These are phyloP conservation scores for Abrus pulchellus DNA, from an alignment of 306 rosid genomes.

Conservation along the genomic window DNA sequence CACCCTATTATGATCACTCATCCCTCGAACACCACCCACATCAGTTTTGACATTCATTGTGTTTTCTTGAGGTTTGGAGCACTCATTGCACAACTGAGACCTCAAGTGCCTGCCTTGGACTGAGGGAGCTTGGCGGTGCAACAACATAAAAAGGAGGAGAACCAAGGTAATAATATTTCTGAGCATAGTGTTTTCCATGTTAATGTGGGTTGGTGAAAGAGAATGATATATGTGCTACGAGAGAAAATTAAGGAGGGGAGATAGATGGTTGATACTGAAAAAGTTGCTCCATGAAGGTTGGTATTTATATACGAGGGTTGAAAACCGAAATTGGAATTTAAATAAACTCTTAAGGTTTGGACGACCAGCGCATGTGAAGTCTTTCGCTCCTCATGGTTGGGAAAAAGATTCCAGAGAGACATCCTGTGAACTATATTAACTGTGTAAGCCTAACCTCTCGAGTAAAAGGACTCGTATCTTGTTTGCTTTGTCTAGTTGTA, in stretches of 20 bases:
- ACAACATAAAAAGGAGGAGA: slow-evolving; percentile 51
- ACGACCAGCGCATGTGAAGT: slow-evolving; percentile 49
- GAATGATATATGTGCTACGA: background rate
- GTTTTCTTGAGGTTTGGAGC: slow-evolving; percentile 26
- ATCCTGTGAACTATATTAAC: slow-evolving; percentile 47
- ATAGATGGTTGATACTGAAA: slow-evolving; percentile 13
- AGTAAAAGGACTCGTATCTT: slow-evolving; percentile 39
- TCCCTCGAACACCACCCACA: background rate
- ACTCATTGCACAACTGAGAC: slow-evolving; percentile 5
- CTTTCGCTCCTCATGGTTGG: slow-evolving; percentile 47
- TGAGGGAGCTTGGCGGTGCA: slow-evolving; percentile 44
- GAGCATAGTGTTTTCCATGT: slow-evolving; percentile 50
- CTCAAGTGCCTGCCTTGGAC: slow-evolving; percentile 65
- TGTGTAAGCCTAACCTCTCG: slow-evolving; percentile 52
- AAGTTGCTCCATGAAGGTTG: slow-evolving; percentile 1
- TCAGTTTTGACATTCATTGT: background rate
- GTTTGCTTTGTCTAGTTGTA: slow-evolving; percentile 46
- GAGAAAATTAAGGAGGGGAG: background rate
- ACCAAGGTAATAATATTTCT: slow-evolving; percentile 22
- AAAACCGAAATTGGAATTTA: slow-evolving; percentile 7
- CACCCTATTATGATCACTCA: background rate
- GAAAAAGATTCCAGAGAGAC: slow-evolving; percentile 48
- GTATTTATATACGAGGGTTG: slow-evolving; percentile 43
- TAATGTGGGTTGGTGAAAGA: background rate
- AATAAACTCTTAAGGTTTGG: slow-evolving; percentile 42